A percentile compares a stretch with the other conserved stretches of the same genome.
These are phyloP conservation scores for Priceomyces haplophilus DNA, from an alignment of 805 yeast species.

Conservation along the genomic window DNA sequence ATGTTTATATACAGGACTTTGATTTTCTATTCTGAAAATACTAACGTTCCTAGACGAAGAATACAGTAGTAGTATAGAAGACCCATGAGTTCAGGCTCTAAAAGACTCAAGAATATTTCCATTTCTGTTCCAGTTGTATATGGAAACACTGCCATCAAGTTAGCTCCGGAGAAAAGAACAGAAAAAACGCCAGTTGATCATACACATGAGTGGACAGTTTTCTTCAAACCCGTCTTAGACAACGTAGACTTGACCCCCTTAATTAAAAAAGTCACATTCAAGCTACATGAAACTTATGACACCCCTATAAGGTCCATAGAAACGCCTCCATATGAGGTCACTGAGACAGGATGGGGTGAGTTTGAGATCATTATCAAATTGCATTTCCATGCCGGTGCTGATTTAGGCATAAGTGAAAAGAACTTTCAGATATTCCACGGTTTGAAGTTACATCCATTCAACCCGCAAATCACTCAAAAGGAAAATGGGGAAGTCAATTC, in stretches of 20 bases:
- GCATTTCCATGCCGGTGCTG: conserved; percentile 79
- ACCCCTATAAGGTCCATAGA: conserved; percentile 85
- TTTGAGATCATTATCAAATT: conserved; percentile 88
- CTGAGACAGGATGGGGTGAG: conserved; percentile 99
- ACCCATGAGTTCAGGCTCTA: conserved; percentile 17
- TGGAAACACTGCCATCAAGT: conserved; percentile 38
- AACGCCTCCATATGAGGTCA: conserved; percentile 87
- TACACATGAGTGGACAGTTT: conserved; percentile 94
- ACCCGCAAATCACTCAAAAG: conserved; percentile 35
- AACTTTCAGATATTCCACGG: conserved; percentile 84
- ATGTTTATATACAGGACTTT: neutral
- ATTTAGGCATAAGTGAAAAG: conserved; percentile 65
- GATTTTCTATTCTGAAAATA: neutral
- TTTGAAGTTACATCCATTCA: conserved; percentile 86
- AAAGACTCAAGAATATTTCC: conserved; percentile 31
- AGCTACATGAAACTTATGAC: conserved; percentile 90
- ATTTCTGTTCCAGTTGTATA: conserved; percentile 43
- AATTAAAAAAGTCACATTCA: conserved; percentile 88
- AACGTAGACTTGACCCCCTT: conserved; percentile 77
- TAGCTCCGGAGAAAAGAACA: conserved; percentile 37
- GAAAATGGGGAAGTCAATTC: conserved; percentile 44
- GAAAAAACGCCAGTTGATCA: conserved; percentile 69
- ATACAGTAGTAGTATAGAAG: neutral
- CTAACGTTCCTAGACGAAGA: no score
- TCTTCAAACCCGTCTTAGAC: conserved; percentile 66